phyloP scores from a whole-genome alignment of 176 grass and related monocot species.

The Oryza brachyantha region DNA sequence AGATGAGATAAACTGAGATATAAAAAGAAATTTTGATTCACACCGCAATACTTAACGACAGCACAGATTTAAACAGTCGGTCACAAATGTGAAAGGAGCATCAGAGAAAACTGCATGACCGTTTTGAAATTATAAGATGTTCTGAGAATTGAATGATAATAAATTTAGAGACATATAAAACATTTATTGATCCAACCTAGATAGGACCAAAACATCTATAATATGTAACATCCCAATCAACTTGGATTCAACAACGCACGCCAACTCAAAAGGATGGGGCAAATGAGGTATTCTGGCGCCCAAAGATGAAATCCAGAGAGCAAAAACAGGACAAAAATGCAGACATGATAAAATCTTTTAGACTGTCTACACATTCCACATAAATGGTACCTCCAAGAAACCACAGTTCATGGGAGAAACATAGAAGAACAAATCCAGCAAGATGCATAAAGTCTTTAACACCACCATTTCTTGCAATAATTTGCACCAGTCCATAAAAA shows the following conservation, averaged over 20 bases:
- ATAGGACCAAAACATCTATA: too few relatives aligned
- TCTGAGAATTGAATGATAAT: too few relatives aligned
- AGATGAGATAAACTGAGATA: too few relatives aligned
- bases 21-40: too few relatives aligned
- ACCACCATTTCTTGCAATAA: conserved; percentile 33
- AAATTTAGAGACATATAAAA: too few relatives aligned
- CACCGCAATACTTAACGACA: too few relatives aligned
- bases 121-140: too few relatives aligned
- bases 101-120: too few relatives aligned
- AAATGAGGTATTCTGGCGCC: not conserved
- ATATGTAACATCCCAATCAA: too few relatives aligned
- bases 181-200: too few relatives aligned
- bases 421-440: conserved; percentile 9
- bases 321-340: not conserved
- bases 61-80: too few relatives aligned
- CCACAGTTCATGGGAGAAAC: conserved; percentile 10
- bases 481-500: conserved; percentile 1
- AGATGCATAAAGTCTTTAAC: conserved; percentile 34
- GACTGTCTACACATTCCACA: conserved; percentile 29
- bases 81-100: too few relatives aligned
- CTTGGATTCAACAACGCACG: not conserved
- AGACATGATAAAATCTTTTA: not conserved
- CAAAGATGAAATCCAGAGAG: not conserved
- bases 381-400: not conserved
- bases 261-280: not conserved